These are phyloP conservation scores for Sugiyamaella castrensis DNA, from an alignment of 1,139 yeast genomes.

Conservation along the genomic window DNA sequence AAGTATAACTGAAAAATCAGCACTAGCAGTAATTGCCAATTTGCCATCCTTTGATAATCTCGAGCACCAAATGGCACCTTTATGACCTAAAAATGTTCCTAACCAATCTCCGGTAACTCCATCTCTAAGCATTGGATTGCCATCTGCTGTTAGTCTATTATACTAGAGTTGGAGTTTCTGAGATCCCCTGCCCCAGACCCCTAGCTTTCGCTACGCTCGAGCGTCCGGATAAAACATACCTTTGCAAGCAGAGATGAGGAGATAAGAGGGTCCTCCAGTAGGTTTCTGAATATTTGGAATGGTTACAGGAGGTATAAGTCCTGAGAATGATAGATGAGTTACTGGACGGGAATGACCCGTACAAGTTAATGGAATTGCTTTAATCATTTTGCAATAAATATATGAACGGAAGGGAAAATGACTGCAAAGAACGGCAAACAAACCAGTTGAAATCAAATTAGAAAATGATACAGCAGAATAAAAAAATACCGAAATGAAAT, in stretches of 20 bases:
- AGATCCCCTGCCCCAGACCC: neutral
- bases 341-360: constrained; percentile 43
- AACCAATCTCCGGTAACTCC: constrained; percentile 43
- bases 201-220: neutral
- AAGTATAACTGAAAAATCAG: constrained; percentile 39
- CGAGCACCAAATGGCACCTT: constrained; percentile 42
- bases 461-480: too few species aligned
- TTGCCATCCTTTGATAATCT: constrained; percentile 31
- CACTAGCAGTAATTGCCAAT: constrained; percentile 37
- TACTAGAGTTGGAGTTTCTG: too few species aligned
- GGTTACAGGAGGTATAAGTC: constrained; percentile 15
- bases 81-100: constrained; percentile 41
- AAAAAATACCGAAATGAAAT: too few species aligned
- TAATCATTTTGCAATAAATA: constrained; percentile 19
- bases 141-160: constrained; percentile 27
- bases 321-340: constrained; percentile 37
- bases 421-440: too few species aligned
- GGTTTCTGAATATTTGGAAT: neutral
- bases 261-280: constrained; percentile 16
- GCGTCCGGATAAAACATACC: too few species aligned
- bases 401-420: too few species aligned
- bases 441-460: too few species aligned
- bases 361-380: constrained; percentile 37
- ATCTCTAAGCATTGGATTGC: constrained; percentile 39
- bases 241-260: constrained; percentile 39